Base-by-base conservation (phyloP, 371 early-diverging fungal species). In the Mucor sp. region DNA sequence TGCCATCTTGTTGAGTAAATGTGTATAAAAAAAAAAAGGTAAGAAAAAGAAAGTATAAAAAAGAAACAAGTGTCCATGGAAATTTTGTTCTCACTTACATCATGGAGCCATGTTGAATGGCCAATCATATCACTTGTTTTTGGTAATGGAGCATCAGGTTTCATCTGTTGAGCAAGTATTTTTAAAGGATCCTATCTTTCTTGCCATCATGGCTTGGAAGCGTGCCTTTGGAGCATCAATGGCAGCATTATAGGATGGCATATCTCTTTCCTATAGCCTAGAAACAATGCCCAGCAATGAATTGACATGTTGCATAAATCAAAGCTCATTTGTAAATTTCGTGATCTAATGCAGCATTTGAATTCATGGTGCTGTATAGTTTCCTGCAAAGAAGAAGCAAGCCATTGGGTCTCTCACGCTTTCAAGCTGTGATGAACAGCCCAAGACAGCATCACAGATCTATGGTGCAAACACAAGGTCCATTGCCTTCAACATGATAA, bases 1-100 rank as follows among this genome's bases (percentile, higher is more conserved):
- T 37, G 71, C 57, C 67, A 67, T 67, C 25, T 43, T 43, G 8
- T 58, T 30, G 17, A 56, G 1, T 30, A 7, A 27, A 1, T 33
- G 14, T 35, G 37, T 35, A 30, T 30, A 30, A 4, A 30, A 30
- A 6, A 30, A 30, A 21, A 21, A 21, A 30, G 4, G 32, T 32
- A 17, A 8, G 6, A 30, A 28, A 32, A 35, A 58, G 37, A 14
- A 58, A 33, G 19, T 33, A n/a, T 17, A 33, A 35, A 58, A 35
- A 58, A 58, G 23, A 35, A 58, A 35, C 21, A 30, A n/a, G 17
- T 44, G 44, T 44, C n/a, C 19, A 44, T 37, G 37, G 37, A 37
- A 37, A 37, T 37, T 37, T n/a, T 37, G 50, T 50, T 50, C 25
- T 50, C 50, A 23, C 50, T 50, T 23, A 21, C 50, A 50, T 50